Evolutionary conservation across 1,284 basidiomycete species (phyloP).

Genomic region (Inonotus obliquus): DNA sequence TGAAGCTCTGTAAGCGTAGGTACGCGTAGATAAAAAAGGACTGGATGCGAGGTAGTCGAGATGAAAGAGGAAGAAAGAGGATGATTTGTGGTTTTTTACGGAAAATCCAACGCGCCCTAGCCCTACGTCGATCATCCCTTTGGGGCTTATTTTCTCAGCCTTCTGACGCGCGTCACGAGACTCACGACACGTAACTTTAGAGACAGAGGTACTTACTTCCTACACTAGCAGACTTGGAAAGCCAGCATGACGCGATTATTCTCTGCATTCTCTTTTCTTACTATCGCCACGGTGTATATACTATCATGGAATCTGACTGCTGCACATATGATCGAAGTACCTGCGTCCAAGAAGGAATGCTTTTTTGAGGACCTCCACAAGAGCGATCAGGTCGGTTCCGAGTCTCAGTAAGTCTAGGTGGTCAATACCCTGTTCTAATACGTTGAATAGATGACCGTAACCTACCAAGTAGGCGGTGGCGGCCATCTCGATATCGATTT

Average conservation of each 20-base stretch:
- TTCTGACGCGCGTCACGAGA: not conserved
- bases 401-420: slow-evolving; percentile 6
- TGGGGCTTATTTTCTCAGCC: not conserved
- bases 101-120: slow-evolving; percentile 4
- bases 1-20: not conserved
- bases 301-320: slow-evolving; percentile 36
- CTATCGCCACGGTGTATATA: slow-evolving; percentile 40
- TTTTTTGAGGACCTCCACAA: slow-evolving; percentile 97
- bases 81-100: not conserved
- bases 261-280: slow-evolving; percentile 22
- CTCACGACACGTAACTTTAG: not conserved
- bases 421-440: not conserved
- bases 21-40: not conserved
- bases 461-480: slow-evolving; percentile 96
- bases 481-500: slow-evolving; percentile 98
- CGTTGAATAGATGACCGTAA: slow-evolving; percentile 87
- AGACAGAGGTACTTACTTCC: not conserved
- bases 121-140: slow-evolving; percentile 4
- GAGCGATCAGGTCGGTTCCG: slow-evolving; percentile 78
- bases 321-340: slow-evolving; percentile 67
- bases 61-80: slow-evolving; percentile 1
- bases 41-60: not conserved
- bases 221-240: not conserved
- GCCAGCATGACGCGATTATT: slow-evolving; percentile 24
- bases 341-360: slow-evolving; percentile 86